phyloP scores from a whole-genome alignment of 2,329 filamentous ascomycete species.

The Trichoderma endophyticum region DNA sequence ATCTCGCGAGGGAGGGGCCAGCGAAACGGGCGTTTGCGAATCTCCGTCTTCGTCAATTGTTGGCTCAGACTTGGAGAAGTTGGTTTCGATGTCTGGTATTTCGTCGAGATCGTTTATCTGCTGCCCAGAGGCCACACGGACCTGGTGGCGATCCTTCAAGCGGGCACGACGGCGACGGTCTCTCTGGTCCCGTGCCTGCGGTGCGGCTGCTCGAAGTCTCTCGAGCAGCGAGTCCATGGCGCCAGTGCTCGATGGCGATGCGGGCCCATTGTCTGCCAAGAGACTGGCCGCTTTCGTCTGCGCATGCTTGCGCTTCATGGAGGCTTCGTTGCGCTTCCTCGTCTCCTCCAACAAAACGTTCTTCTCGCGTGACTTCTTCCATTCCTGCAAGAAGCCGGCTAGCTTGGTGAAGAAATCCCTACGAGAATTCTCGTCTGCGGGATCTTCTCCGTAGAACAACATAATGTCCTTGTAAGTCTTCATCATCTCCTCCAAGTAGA shows the following conservation, averaged over 20 bases:
- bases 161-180: conserved; percentile 83
- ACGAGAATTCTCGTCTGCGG: conserved; percentile 84
- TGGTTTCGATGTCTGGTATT: conserved; percentile 53
- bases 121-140: conserved; percentile 84
- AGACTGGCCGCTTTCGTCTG: conserved; percentile 54
- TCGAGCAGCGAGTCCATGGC: conserved; percentile 95
- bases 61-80: conserved; percentile 34
- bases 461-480: conserved; percentile 93
- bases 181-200: conserved; percentile 82
- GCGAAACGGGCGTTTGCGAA: conserved; percentile 36
- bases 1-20: conserved; percentile 47
- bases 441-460: conserved; percentile 94
- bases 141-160: conserved; percentile 86
- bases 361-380: conserved; percentile 95
- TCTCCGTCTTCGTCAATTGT: conserved; percentile 46
- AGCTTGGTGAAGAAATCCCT: conserved; percentile 95
- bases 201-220: conserved; percentile 89
- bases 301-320: conserved; percentile 86
- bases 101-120: conserved; percentile 71
- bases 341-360: conserved; percentile 80
- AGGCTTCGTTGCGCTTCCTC: conserved; percentile 80
- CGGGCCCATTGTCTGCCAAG: conserved; percentile 44
- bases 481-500: conserved; percentile 91
- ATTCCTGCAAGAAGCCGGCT: conserved; percentile 83
- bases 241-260: conserved; percentile 71